Conservation (phyloP, 768 basidiomycete genomes). For the Phaeotremella skinneri region DNA sequence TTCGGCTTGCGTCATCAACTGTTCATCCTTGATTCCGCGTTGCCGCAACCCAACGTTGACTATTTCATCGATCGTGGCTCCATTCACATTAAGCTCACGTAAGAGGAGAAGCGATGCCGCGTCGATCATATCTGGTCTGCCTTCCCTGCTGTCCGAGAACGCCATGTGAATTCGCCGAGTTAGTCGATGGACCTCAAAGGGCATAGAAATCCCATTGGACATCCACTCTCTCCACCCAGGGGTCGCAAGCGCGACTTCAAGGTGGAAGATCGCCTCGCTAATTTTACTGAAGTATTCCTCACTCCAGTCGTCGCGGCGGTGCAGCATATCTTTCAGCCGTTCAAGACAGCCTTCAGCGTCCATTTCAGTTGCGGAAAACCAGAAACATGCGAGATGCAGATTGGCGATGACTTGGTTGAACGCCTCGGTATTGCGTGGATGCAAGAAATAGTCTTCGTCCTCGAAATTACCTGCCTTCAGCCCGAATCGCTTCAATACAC, state of each 20-base stretch:
- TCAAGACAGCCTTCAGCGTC: constrained; percentile 17
- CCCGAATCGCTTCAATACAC: neutral
- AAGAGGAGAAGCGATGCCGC: constrained; percentile 16
- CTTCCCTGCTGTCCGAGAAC: constrained; percentile 33
- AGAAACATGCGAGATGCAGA: constrained; percentile 42
- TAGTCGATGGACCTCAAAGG: constrained; percentile 16
- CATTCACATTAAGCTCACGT: constrained; percentile 20
- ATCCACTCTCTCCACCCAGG: constrained; percentile 42
- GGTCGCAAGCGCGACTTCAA: constrained; percentile 21
- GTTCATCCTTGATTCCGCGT: constrained; percentile 6
- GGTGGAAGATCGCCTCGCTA: constrained; percentile 20
- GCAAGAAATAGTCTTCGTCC: constrained; percentile 41
- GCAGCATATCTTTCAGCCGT: constrained; percentile 14
- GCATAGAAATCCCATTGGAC: constrained; percentile 26
- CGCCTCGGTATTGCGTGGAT: constrained; percentile 24
- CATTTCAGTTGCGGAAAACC: constrained; percentile 35
- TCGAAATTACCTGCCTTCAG: constrained; percentile 29
- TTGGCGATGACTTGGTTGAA: constrained; percentile 38
- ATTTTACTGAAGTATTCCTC: too few relatives aligned
- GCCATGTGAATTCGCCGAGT: constrained; percentile 16
- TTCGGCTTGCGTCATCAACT: constrained; percentile 1
- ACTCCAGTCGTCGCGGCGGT: too few relatives aligned
- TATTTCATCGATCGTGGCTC: constrained; percentile 15
- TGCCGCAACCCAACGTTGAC: constrained; percentile 16
- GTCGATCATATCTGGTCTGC: constrained; percentile 20